Percentiles rank a stretch among this genome's conserved stretches.
phyloP scores from a whole-genome alignment of 192 early-diverging fungal genomes.

The Coemansia sp. region DNA sequence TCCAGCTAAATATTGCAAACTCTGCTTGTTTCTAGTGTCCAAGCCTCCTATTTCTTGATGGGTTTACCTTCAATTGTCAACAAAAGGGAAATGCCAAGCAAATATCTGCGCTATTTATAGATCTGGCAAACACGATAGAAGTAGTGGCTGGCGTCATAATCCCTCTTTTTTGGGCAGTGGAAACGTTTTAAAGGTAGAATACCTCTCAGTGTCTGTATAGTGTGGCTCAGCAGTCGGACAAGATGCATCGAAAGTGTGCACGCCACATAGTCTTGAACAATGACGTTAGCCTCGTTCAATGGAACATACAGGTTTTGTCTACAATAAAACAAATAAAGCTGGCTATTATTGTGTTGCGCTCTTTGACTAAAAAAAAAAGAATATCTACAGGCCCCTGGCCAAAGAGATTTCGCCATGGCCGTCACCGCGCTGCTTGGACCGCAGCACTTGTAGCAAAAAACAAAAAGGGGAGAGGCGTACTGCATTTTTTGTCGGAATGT shows the following conservation, averaged over 20 bases:
- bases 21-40: neutral
- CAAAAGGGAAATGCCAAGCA: neutral
- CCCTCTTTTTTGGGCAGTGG: neutral
- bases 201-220: neutral
- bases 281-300: slow-evolving; percentile 3
- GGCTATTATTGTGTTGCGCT: neutral
- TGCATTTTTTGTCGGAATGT: slow-evolving; percentile 21
- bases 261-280: neutral
- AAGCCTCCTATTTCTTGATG: neutral
- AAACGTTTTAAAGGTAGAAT: neutral
- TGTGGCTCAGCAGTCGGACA: neutral
- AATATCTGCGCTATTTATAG: neutral
- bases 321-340: neutral
- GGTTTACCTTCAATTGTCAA: neutral
- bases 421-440: neutral
- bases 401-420: neutral
- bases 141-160: neutral
- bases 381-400: neutral
- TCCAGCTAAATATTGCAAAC: neutral
- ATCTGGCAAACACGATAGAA: slow-evolving; percentile 2
- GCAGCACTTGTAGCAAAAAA: neutral
- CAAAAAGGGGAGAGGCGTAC: slow-evolving; percentile 25
- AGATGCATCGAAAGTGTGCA: neutral
- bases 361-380: neutral
- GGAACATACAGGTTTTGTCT: neutral